Conservation (phyloP, 352 stramenopile species). For the Pythium biforme region DNA sequence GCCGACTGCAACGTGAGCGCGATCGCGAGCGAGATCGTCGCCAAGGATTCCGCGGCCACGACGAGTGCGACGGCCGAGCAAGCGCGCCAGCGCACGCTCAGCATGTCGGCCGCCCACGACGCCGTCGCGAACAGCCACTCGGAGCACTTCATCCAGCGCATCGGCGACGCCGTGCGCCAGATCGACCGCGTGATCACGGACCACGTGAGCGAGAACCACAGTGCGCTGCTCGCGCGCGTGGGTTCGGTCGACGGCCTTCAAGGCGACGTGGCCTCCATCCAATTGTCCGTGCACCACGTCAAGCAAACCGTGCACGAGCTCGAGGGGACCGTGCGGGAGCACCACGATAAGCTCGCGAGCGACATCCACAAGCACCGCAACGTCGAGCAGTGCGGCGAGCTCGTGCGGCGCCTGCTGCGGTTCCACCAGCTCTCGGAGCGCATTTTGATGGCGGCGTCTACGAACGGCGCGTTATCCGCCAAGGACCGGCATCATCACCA, state of each 20-base stretch:
- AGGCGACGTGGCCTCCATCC: slow-evolving; percentile 48
- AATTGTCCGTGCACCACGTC: slow-evolving; percentile 61
- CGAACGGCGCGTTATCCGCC: slow-evolving; percentile 30
- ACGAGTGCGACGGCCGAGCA: slow-evolving; percentile 18
- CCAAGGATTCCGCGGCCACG: slow-evolving; percentile 50
- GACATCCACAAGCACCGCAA: slow-evolving; percentile 78
- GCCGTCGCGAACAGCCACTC: slow-evolving; percentile 46
- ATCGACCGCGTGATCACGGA: slow-evolving; percentile 81
- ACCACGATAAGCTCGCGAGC: slow-evolving; percentile 55
- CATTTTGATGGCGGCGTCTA: slow-evolving; percentile 28
- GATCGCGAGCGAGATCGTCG: slow-evolving; percentile 77
- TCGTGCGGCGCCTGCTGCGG: slow-evolving; percentile 69
- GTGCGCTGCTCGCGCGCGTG: slow-evolving; percentile 63
- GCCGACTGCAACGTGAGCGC: slow-evolving; percentile 73
- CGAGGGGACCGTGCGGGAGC: slow-evolving; percentile 48
- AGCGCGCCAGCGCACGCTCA: slow-evolving; percentile 16
- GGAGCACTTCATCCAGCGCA: slow-evolving; percentile 70
- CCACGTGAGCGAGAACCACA: slow-evolving; percentile 77
- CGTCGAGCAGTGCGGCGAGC: slow-evolving; percentile 68
- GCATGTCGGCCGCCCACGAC: slow-evolving; percentile 17
- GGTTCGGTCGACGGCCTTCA: slow-evolving; percentile 80
- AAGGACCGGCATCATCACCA: slow-evolving; percentile 25
- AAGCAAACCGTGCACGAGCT: slow-evolving; percentile 64
- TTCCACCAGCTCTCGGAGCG: slow-evolving; percentile 74
- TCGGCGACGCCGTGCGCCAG: slow-evolving; percentile 59